Percentiles rank a stretch among this genome's conserved stretches.
phyloP scores from a whole-genome alignment of 2,329 filamentous ascomycete species.

The Verticillium nubilum region DNA sequence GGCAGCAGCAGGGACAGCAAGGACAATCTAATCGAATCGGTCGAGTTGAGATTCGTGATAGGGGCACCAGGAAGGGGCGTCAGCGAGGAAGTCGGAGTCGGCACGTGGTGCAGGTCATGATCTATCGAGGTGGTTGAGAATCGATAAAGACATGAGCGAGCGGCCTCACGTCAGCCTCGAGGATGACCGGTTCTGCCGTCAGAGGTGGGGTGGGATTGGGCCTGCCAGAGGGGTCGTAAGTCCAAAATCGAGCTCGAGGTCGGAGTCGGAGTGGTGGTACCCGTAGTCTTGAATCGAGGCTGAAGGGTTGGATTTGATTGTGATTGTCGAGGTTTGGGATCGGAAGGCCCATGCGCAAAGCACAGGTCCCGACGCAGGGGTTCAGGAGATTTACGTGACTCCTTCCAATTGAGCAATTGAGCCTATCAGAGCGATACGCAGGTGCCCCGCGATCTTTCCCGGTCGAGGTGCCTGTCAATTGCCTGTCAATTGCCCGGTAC shows the following conservation, averaged over 20 bases:
- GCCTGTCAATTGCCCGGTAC: too few species aligned
- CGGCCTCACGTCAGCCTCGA: too few species aligned
- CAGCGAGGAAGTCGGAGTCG: background rate
- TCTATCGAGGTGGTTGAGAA: background rate
- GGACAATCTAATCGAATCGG: background rate
- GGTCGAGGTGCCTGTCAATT: too few species aligned
- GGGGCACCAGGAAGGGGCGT: slow-evolving; percentile 5
- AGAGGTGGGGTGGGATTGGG: too few species aligned
- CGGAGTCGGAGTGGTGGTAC: too few species aligned
- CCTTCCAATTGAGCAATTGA: background rate
- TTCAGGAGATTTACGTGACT: background rate
- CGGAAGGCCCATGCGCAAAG: background rate
- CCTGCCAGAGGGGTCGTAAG: too few species aligned
- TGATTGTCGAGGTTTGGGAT: background rate
- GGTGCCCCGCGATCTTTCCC: background rate
- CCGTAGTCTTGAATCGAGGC: background rate
- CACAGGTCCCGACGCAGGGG: background rate
- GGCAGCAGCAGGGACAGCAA: background rate
- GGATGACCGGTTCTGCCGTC: too few species aligned
- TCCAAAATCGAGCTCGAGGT: too few species aligned
- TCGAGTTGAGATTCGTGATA: background rate
- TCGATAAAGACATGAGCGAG: background rate
- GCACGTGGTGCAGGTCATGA: background rate
- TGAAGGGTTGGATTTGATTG: background rate
- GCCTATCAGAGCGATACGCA: background rate